Evolutionary conservation across 805 yeast genomes (phyloP), one percentile per base, ranked within the genome.

Genomic region (Cyberlindnera euphorbiiphila): DNA sequence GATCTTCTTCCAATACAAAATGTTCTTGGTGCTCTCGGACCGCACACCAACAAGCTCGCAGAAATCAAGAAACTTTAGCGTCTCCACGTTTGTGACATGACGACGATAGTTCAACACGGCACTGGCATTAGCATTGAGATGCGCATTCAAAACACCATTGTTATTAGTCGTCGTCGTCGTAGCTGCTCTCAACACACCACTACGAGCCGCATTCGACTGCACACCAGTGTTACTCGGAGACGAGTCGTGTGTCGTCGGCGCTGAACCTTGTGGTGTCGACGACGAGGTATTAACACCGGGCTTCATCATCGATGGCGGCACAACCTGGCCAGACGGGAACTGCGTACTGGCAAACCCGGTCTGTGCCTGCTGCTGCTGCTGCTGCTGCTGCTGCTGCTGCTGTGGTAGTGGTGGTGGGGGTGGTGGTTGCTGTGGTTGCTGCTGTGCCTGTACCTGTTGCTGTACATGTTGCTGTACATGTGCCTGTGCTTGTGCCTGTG

Each of bases 1-100:
- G 13, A 74, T 59, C 38, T 60, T 62, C 41, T 67, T 61, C 80
- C 84, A 75, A 51, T 69, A 75, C 4, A 63, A 60, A 23, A 74
- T 52, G 39, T 66, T 69, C 32, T 64, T 65, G 1, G 63, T 61
- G 32, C 65, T 68, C 9, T 68, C 74, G 7, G 68, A 61, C 4
- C 68, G 59, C 9, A 61, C 60, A 36, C 74, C 62, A 14, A 75
- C 50, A 27, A 63, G 50, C 42, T 75, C 80, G 28, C 74, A 64
- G 22, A 73, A 63, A 30, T 72, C 78, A 45, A 74, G 57, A 10
- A 76, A 56, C 37, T 74, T 64, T 35, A 74, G 55, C 6, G 76
- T 64, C 1, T 81, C 81, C 25, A 69, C 62, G 37, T 74, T 71
- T 1, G 78, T 67, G 19, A 70, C 59, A 31, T 64, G 62, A 41